These are phyloP conservation scores for Penicillium sp. DNA, from an alignment of 2,329 filamentous ascomycete species.

Conservation along the genomic window DNA sequence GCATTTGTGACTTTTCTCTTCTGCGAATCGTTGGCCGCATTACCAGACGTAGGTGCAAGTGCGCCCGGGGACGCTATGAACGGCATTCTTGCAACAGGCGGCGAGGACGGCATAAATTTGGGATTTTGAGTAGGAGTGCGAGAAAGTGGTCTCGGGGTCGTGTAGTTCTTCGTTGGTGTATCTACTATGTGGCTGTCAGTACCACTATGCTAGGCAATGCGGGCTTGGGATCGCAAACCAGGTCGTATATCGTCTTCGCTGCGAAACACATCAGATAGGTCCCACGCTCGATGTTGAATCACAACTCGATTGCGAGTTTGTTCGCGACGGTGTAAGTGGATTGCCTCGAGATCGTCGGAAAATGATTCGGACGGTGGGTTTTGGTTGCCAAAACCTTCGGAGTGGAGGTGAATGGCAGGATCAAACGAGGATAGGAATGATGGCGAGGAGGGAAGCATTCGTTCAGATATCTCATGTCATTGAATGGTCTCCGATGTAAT, in stretches of 20 bases:
- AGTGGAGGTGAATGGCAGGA: conserved; percentile 50
- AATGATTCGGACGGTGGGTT: conserved; percentile 34
- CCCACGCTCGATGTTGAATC: conserved; percentile 45
- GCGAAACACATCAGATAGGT: conserved; percentile 42
- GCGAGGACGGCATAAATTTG: conserved; percentile 33
- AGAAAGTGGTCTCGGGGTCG: conserved; percentile 12
- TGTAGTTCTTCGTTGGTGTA: conserved; percentile 36
- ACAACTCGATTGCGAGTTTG: conserved; percentile 39
- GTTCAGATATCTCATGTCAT: conserved; percentile 15
- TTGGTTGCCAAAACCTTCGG: conserved; percentile 36
- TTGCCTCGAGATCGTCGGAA: conserved; percentile 42
- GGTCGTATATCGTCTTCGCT: conserved; percentile 43
- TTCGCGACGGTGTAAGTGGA: conserved; percentile 34
- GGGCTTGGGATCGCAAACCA: conserved; percentile 22
- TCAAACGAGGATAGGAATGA: conserved; percentile 50
- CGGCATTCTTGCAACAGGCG: conserved; percentile 37
- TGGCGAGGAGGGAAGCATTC: conserved; percentile 37
- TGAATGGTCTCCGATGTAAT: conserved; percentile 9
- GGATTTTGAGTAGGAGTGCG: conserved; percentile 15
- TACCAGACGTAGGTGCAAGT: conserved; percentile 39
- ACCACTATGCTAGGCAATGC: neutral
- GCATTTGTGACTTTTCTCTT: conserved; percentile 41
- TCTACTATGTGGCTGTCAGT: conserved; percentile 23
- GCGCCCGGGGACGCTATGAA: conserved; percentile 43
- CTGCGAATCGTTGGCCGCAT: conserved; percentile 33